Evolutionary conservation across 768 basidiomycete genomes (phyloP).

Genomic region (Crepidotus variabilis): DNA sequence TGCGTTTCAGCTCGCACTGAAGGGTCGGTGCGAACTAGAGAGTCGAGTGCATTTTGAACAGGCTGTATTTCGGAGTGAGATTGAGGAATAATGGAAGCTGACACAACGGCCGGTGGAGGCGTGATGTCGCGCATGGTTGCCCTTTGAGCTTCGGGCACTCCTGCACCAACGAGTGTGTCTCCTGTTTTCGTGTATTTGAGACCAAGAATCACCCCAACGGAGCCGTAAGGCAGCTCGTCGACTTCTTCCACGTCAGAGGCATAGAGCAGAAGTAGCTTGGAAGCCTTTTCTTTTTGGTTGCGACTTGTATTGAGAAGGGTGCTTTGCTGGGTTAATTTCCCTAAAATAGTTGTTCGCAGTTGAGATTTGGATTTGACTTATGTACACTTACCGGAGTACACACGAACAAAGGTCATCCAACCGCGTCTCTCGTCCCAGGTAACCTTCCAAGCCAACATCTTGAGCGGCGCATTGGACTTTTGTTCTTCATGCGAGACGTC

Average conservation of each 20-base stretch:
- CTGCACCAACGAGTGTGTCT: slow-evolving; percentile 69
- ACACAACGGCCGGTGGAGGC: slow-evolving; percentile 82
- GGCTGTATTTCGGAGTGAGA: slow-evolving; percentile 76
- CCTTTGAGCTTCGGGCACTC: slow-evolving; percentile 32
- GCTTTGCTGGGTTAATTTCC: slow-evolving; percentile 63
- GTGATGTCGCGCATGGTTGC: slow-evolving; percentile 57
- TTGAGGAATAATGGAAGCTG: slow-evolving; percentile 76
- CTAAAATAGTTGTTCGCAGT: slow-evolving; percentile 28
- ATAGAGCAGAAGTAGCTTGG: slow-evolving; percentile 75
- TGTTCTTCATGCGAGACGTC: slow-evolving; percentile 54
- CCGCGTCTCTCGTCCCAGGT: slow-evolving; percentile 77
- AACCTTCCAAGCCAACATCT: slow-evolving; percentile 84
- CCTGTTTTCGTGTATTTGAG: slow-evolving; percentile 83
- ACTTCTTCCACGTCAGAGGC: slow-evolving; percentile 76
- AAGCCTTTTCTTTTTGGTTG: slow-evolving; percentile 66
- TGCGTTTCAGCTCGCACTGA: slow-evolving; percentile 76
- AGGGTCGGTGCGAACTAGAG: slow-evolving; percentile 84
- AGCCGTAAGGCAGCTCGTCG: slow-evolving; percentile 74
- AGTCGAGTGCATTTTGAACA: slow-evolving; percentile 70
- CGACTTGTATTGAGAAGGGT: slow-evolving; percentile 61
- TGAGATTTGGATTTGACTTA: not conserved
- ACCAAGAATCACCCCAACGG: slow-evolving; percentile 81
- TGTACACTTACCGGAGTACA: slow-evolving; percentile 70
- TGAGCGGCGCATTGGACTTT: slow-evolving; percentile 44
- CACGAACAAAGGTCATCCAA: slow-evolving; percentile 91